Conservation (phyloP, 1,284 basidiomycete species). For the Ceratobasidium sp. region DNA sequence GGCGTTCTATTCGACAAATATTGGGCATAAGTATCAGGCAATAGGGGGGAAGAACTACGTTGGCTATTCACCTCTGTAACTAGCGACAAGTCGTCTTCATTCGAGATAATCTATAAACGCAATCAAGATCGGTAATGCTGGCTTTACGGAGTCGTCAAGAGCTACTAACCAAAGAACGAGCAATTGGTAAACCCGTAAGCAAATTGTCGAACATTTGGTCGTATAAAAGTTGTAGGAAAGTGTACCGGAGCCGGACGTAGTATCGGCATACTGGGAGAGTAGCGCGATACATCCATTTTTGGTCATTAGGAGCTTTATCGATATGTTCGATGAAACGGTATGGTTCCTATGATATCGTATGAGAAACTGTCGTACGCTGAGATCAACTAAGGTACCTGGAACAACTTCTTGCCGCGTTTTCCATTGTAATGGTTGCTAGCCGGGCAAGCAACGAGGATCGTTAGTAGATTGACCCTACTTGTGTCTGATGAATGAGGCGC, state of each 20-base stretch:
- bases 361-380: too few species aligned
- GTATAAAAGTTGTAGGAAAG: conserved; percentile 42
- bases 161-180: conserved; percentile 40
- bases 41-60: too few species aligned
- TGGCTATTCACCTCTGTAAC: conserved; percentile 26
- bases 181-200: conserved; percentile 42
- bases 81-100: conserved; percentile 34
- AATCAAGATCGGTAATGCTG: background rate
- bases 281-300: conserved; percentile 40
- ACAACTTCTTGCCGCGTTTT: conserved; percentile 39
- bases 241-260: conserved; percentile 41
- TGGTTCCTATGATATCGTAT: conserved; percentile 23
- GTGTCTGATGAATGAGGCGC: background rate
- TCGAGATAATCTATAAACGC: conserved; percentile 30
- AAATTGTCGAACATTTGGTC: conserved; percentile 48
- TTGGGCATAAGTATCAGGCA: too few species aligned
- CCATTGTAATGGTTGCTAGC: conserved; percentile 45
- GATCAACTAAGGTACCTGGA: conserved; percentile 25
- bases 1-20: conserved; percentile 5
- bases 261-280: conserved; percentile 41
- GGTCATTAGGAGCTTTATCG: conserved; percentile 29
- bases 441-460: background rate
- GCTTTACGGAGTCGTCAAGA: background rate
- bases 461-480: background rate
- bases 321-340: conserved; percentile 30